Evolutionary conservation across 805 yeast species (phyloP), one percentile per base, ranked within the genome.

Genomic region (Candida patagonica): DNA sequence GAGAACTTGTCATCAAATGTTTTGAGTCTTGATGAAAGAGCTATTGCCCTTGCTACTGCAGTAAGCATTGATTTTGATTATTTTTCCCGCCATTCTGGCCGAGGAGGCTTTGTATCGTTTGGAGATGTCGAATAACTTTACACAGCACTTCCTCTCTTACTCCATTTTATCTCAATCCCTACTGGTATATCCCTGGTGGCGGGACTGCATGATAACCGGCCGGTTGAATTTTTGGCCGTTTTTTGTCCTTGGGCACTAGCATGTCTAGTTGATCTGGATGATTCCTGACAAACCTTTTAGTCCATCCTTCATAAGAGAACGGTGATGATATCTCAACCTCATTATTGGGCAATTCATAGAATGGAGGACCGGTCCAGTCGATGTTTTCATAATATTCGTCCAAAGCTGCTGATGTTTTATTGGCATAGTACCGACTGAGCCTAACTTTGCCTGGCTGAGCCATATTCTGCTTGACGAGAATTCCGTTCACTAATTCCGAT

Each of bases 61-160:
- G 80, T 92, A 1, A 81, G 94, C 43, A 80, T 92, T 44, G 98
- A 92, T 60, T 92, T 86, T 60, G 98, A 92, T 61, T 92, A 88
- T 63, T 92, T 92, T 61, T 84, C 95, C n/a, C 73, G 97, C 57
- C 96, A 88, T 57, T 78, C 89, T 15, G 37, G 27, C 9, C 26
- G 37, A 22, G 37, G 37, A 22, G 51, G 51, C 7, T 42, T 48
- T 19, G 35, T 48, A 13, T 33, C 45, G 10, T 43, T 48, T 24
- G 37, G 41, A n/a, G 46, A 42, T 19, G 37, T 40, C 25, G 48
- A 47, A 21, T 42, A 44, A 24, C n/a, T n/a, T n/a, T n/a, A n/a
- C n/a, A n/a, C n/a, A n/a, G n/a, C n/a, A n/a, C n/a, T n/a, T n/a
- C n/a, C n/a, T n/a, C n/a, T n/a, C n/a, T n/a, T n/a, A n/a, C n/a